Evolutionary conservation across 192 early-diverging fungal species (phyloP), one percentile per base, ranked within the genome.

Genomic region (Coemansia sp.): DNA sequence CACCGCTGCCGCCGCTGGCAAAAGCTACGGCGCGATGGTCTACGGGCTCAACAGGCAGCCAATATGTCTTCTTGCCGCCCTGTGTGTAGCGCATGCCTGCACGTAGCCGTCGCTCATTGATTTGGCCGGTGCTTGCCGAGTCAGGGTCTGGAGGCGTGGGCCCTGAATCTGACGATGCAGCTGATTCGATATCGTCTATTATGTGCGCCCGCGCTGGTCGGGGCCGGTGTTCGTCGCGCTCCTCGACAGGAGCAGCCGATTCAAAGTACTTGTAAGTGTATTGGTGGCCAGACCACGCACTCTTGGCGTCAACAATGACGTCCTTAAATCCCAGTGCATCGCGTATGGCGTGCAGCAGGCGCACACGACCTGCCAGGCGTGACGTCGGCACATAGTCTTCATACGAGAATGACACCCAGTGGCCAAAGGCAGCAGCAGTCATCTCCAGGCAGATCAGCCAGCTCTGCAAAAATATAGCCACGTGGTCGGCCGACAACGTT

Each of bases 361-460:
- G 85, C 69, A 96, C 81, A 10, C 92, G 86, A 28, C 85, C 95
- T 14, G 82, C 90, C 72, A 78, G 86, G 37, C 78, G 84, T 66
- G 82, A 84, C 22, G 82, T 59, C 26, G 88, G 89, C 55, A 85
- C 86, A 57, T 89, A 90, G 63, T 93, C 91, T 66, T 89, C 83
- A 58, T 94, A 89, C 1, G 91, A 92, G 71, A 93, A 94, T 14
- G 95, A 88, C 60, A 87, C 84, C 84, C 85, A 87, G 76, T 96
- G 93, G 26, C 86, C 87, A 19, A 91, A 64, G 4, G 95, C 88
- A 26, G 90, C 88, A 44, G 86, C 79, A 8, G 91, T 82, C 91
- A 94, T 93, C 73, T 97, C 95, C 22, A 97, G 70, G 57, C 93
- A 95, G 38, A 97, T 92, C 26, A 97, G 84, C 68, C 91, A 88